Percentiles rank a stretch among this genome's conserved stretches.
These are phyloP conservation scores for Whalleya microplaca DNA, from an alignment of 2,329 filamentous ascomycete genomes.

Conservation along the genomic window DNA sequence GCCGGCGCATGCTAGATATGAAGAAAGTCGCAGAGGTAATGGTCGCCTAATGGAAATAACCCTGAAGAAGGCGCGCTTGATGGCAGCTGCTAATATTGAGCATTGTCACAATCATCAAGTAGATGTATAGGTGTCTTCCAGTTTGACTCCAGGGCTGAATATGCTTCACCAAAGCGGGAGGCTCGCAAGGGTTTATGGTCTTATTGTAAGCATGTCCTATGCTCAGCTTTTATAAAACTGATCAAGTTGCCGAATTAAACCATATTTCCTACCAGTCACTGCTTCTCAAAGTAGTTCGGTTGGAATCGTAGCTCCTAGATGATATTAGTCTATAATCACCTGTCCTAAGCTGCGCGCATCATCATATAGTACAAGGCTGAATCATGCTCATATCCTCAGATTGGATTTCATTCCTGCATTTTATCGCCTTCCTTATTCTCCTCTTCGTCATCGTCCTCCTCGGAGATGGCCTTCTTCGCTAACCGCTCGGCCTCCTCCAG, in stretches of 20 bases:
- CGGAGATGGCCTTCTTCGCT: constrained; percentile 88
- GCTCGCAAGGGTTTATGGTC: too few species aligned
- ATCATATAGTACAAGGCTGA: constrained; percentile 28
- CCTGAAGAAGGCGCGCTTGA: too few species aligned
- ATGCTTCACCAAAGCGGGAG: too few species aligned
- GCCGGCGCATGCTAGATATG: background rate
- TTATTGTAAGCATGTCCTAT: too few species aligned
- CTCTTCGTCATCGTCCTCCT: constrained; percentile 80
- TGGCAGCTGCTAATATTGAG: too few species aligned
- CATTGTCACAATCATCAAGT: too few species aligned
- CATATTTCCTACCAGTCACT: background rate
- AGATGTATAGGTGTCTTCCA: too few species aligned
- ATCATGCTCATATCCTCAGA: background rate
- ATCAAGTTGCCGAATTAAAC: too few species aligned
- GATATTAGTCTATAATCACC: constrained; percentile 30
- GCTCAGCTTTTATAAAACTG: too few species aligned
- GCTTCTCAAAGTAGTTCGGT: background rate
- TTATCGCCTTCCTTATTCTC: constrained; percentile 70
- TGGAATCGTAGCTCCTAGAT: constrained; percentile 23
- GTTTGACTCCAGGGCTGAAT: too few species aligned
- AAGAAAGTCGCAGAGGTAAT: background rate
- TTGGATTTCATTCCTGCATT: constrained; percentile 78
- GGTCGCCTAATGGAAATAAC: background rate
- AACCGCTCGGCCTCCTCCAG: constrained; percentile 89
- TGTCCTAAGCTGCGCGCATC: constrained; percentile 15